Conservation (phyloP, 805 yeast genomes). For the Saccharomycopsis sp. region DNA sequence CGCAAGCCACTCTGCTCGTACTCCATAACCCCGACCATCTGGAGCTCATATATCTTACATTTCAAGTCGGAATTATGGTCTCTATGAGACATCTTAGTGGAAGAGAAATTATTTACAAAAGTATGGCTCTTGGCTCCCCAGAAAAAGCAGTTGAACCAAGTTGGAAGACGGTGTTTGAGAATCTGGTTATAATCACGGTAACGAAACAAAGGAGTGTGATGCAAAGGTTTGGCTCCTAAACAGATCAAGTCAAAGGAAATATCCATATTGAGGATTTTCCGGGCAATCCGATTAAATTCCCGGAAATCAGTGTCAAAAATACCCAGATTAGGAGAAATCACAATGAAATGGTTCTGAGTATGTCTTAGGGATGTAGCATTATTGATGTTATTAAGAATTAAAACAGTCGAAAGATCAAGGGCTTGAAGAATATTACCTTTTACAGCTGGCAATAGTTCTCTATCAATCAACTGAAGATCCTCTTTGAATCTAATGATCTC, state of each 20-base stretch:
- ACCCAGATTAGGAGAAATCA: slow-evolving; percentile 91
- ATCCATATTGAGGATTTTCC: slow-evolving; percentile 69
- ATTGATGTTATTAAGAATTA: slow-evolving; percentile 26
- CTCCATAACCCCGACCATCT: slow-evolving; percentile 98
- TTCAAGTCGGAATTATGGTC: slow-evolving; percentile 57
- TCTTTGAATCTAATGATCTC: slow-evolving; percentile 80
- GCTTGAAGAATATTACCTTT: slow-evolving; percentile 89
- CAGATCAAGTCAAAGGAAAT: slow-evolving; percentile 85
- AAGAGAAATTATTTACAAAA: slow-evolving; percentile 25
- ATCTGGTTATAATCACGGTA: slow-evolving; percentile 47
- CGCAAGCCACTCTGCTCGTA: slow-evolving; percentile 55
- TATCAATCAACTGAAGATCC: slow-evolving; percentile 45
- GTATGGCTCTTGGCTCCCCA: slow-evolving; percentile 57
- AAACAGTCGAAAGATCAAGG: slow-evolving; percentile 72
- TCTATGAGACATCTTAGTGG: slow-evolving; percentile 26
- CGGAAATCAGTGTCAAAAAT: slow-evolving; percentile 85
- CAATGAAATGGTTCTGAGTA: slow-evolving; percentile 82
- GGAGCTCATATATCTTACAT: slow-evolving; percentile 89
- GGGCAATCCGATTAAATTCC: slow-evolving; percentile 66
- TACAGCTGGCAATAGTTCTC: slow-evolving; percentile 73
- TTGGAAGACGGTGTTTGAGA: slow-evolving; percentile 75
- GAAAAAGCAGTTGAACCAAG: slow-evolving; percentile 92
- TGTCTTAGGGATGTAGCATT: slow-evolving; percentile 71
- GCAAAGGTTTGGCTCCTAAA: slow-evolving; percentile 84
- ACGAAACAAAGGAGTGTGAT: slow-evolving; percentile 83